A percentile compares a stretch with the other conserved stretches of the same genome.
phyloP scores from a whole-genome alignment of 2,329 filamentous ascomycete species.

The Aureobasidium pullulans region DNA sequence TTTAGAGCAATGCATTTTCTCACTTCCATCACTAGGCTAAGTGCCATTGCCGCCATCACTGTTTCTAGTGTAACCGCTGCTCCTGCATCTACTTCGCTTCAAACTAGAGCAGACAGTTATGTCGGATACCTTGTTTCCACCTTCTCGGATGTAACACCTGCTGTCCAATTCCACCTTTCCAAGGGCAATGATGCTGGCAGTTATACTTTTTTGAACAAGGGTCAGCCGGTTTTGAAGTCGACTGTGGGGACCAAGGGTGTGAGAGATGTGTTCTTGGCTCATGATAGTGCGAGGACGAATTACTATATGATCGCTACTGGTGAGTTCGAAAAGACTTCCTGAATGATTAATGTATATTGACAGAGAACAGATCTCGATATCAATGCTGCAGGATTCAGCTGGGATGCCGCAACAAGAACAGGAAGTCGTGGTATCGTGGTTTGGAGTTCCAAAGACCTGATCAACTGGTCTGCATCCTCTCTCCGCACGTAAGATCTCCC shows the following conservation, averaged over 20 bases:
- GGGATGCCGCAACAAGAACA: slow-evolving; percentile 46
- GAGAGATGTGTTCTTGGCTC: slow-evolving; percentile 45
- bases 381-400: slow-evolving; percentile 36
- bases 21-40: not conserved
- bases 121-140: not conserved
- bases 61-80: not conserved
- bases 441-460: slow-evolving; percentile 47
- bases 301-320: slow-evolving; percentile 45
- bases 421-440: slow-evolving; percentile 48
- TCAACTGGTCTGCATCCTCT: slow-evolving; percentile 43
- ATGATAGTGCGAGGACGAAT: slow-evolving; percentile 39
- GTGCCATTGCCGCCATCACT: not conserved
- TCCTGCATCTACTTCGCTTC: not conserved
- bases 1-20: not conserved
- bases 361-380: slow-evolving; percentile 49
- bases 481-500: slow-evolving; percentile 27
- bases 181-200: slow-evolving; percentile 45
- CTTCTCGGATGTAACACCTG: slow-evolving; percentile 1
- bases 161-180: slow-evolving; percentile 33
- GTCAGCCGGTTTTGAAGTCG: slow-evolving; percentile 41
- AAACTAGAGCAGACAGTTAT: not conserved
- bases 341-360: slow-evolving; percentile 17
- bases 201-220: slow-evolving; percentile 44
- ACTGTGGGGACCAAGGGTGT: slow-evolving; percentile 47
- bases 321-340: not conserved